Base-by-base conservation (phyloP, 257 asterid species). In the Cruciata laevipes region DNA sequence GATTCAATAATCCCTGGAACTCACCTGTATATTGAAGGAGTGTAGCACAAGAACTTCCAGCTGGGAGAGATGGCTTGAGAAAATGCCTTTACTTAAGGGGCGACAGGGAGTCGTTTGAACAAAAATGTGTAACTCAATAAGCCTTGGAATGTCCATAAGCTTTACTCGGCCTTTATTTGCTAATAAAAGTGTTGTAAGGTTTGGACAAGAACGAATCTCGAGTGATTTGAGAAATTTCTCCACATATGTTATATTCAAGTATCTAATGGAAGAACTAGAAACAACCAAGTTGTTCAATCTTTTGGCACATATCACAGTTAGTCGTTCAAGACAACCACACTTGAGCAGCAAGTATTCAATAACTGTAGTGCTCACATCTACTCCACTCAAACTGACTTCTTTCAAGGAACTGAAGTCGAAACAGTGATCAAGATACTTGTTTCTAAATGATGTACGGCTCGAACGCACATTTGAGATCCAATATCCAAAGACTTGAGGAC, bases 171-270 rank as follows among this genome's bases (percentile, higher is more conserved):
- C 31, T 20, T 23, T 30, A 58, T 20, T 24, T 12, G 12, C 32
- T 58, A 58, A 25, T 58, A 21, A 3, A 7, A 58, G 33, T 58
- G 63, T 58, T 24, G 33, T 23, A 24, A 58, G 63, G 37, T 58
- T 58, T 25, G 63, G 63, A 58, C 63, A 58, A 47, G 20, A 47
- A 24, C 63, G 32, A 58, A 58, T 58, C 32, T 58, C 63, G 18
- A 58, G n/a, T 58, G 63, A 58, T 4, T 58, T 12, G 32, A 58
- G 18, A 12, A 14, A 4, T 47, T 47, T 17, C n/a, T 47, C 63
- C 32, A 30, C 63, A 24, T 23, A 20, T 10, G 31, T 58, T 58
- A 58, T 58, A 23, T 58, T 58, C 32, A 58, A 24, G 32, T 58
- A 58, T 58, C 32, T 24, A 23, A 58, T 37, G 8, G 63, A 58